Conservation (phyloP, 2,329 filamentous ascomycete genomes). For the Venturia nashicola region DNA sequence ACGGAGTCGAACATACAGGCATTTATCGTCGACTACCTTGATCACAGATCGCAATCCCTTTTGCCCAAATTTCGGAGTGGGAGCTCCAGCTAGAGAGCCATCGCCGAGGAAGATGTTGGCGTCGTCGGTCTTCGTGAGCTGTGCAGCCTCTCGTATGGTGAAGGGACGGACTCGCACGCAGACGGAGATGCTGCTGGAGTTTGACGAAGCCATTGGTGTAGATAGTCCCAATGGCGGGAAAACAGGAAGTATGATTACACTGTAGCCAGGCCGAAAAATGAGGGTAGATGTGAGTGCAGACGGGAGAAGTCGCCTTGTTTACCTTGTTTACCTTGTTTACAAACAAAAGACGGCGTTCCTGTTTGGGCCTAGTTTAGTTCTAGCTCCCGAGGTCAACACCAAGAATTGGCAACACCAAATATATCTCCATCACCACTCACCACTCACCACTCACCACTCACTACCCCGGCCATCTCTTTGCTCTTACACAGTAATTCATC, state of each 20-base stretch:
- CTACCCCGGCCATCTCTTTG: too few relatives aligned
- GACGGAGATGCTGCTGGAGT: slow-evolving; percentile 5
- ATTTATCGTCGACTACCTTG: slow-evolving; percentile 92
- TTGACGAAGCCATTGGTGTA: background rate
- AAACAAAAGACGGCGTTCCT: background rate
- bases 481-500: too few relatives aligned
- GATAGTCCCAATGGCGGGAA: background rate
- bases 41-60: slow-evolving; percentile 85
- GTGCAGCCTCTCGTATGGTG: slow-evolving; percentile 85
- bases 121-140: slow-evolving; percentile 71
- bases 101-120: slow-evolving; percentile 89
- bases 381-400: background rate
- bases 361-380: background rate
- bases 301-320: background rate
- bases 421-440: too few relatives aligned
- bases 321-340: background rate
- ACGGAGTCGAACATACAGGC: slow-evolving; percentile 53
- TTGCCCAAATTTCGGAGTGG: slow-evolving; percentile 70
- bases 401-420: too few relatives aligned
- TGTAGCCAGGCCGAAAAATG: background rate
- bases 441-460: too few relatives aligned
- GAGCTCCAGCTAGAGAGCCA: slow-evolving; percentile 79
- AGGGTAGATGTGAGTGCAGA: background rate
- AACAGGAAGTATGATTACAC: background rate
- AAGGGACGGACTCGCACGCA: slow-evolving; percentile 43